Evolutionary conservation across 2,329 filamentous ascomycete genomes (phyloP), one percentile per base, ranked within the genome.

Genomic region (Epicoccum nigrum): DNA sequence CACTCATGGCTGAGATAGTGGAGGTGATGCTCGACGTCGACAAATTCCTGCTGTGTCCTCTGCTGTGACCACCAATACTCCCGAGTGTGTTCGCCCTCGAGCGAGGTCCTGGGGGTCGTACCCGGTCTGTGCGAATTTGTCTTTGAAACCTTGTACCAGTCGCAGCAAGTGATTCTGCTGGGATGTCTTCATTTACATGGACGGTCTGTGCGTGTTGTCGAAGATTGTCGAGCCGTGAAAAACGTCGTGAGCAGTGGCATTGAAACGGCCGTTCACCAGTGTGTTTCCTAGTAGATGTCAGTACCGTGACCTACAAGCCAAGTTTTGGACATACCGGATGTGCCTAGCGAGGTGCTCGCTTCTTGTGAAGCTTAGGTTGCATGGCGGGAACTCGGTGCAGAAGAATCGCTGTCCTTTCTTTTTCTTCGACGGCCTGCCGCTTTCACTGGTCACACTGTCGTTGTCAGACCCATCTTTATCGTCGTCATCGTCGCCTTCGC

Each of bases 181-280:
- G 94, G 27, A 99, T 99, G 50, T 97, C 92, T 72, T 97, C 94
- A 71, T 97, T 97, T 51, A 96, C 89, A 71, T 99, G 94, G 1
- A 99, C 94, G 0, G 94, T 97, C 73, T 97, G 92, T 35, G 94
- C 94, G 79, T 99, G 94, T 71, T 99, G 94, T 52, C 94, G 86
- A 43, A 99, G 79, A 69, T 99, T 99, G 73, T 99, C 93, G 37
- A 97, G 83, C 40, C 93, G 85, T 8, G 94, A 97, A 72, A 99
- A 99, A 47, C 92, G 85, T 42, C 94, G 85, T 2, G 88, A 90
- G 74, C 94, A 99, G 73, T 97, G 94, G 63, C 94, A 99, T 74
- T 95, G 89, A 66, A 97, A 99, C 0, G 94, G 94, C 21, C 94
- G 86, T 77, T 99, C 94, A 45, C 94, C 94, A 0, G 94, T 99